These are phyloP conservation scores for Tetracladium maxilliforme DNA, from an alignment of 2,329 filamentous ascomycete species.

Conservation along the genomic window DNA sequence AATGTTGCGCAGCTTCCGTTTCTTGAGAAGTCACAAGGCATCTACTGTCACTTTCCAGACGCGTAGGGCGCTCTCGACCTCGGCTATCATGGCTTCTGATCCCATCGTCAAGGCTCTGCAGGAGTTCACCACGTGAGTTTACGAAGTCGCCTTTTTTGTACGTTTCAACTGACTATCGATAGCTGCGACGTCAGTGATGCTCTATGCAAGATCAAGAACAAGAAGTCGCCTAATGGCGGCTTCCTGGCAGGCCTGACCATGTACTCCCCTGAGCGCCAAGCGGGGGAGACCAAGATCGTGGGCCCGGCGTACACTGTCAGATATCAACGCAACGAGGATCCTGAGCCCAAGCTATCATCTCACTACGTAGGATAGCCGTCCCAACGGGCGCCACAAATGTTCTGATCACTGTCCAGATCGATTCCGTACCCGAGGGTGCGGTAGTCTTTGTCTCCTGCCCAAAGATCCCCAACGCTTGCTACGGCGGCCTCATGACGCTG, in stretches of 20 bases:
- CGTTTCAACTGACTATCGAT: no score
- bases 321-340: conserved; percentile 28
- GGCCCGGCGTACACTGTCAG: conserved; percentile 39
- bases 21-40: neutral
- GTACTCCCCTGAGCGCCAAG: conserved; percentile 35
- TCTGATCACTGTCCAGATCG: conserved; percentile 21
- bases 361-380: conserved; percentile 25
- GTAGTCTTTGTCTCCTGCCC: conserved; percentile 36
- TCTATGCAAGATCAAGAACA: conserved; percentile 27
- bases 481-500: conserved; percentile 36
- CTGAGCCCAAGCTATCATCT: conserved; percentile 24
- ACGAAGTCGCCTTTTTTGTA: no score
- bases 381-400: neutral
- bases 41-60: neutral
- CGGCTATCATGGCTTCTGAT: conserved; percentile 2
- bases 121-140: conserved; percentile 1
- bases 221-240: conserved; percentile 29
- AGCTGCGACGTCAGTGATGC: conserved; percentile 36
- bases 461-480: conserved; percentile 31
- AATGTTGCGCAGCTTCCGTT: neutral
- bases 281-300: conserved; percentile 33
- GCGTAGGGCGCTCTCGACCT: neutral
- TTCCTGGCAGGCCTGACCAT: conserved; percentile 37
- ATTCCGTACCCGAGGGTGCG: conserved; percentile 27
- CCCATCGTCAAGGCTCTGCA: conserved; percentile 2